Evolutionary conservation across 371 early-diverging fungal genomes (phyloP).

Genomic region (Zychaea mexicana): DNA sequence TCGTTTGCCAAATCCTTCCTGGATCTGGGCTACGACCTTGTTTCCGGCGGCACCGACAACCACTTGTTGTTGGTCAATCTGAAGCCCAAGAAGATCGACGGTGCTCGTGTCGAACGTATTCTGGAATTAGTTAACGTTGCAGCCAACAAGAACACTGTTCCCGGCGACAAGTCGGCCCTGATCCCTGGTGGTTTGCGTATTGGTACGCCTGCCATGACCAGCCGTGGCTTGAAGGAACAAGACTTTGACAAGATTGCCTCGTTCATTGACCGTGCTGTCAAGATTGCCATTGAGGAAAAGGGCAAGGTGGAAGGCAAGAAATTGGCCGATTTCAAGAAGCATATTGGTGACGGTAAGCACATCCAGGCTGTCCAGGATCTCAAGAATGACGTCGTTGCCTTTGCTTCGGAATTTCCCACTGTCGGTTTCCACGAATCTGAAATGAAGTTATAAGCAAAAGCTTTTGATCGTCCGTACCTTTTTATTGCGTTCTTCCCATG

Average conservation of each 20-base stretch:
- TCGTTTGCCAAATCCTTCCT: constrained; percentile 82
- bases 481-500: no score
- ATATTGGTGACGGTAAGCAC: constrained; percentile 51
- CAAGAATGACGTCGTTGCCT: constrained; percentile 67
- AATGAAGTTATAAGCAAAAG: constrained; percentile 55
- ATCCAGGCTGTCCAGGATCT: constrained; percentile 58
- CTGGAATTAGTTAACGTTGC: constrained; percentile 95
- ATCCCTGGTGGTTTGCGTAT: constrained; percentile 96
- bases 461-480: no score
- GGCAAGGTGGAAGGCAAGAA: constrained; percentile 59
- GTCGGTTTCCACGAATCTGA: constrained; percentile 67
- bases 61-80: constrained; percentile 92
- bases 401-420: constrained; percentile 71
- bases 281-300: constrained; percentile 66
- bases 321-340: constrained; percentile 75
- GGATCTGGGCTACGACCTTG: constrained; percentile 80
- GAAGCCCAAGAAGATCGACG: constrained; percentile 83
- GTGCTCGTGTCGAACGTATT: constrained; percentile 93
- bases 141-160: constrained; percentile 99
- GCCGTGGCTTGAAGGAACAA: constrained; percentile 85
- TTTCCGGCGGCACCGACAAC: constrained; percentile 94
- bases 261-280: constrained; percentile 86
- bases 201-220: constrained; percentile 97
- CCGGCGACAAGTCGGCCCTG: constrained; percentile 94
- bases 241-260: constrained; percentile 88